Evolutionary conservation across 306 rosid genomes (phyloP).

Genomic region (Gastrolobium villosum): DNA sequence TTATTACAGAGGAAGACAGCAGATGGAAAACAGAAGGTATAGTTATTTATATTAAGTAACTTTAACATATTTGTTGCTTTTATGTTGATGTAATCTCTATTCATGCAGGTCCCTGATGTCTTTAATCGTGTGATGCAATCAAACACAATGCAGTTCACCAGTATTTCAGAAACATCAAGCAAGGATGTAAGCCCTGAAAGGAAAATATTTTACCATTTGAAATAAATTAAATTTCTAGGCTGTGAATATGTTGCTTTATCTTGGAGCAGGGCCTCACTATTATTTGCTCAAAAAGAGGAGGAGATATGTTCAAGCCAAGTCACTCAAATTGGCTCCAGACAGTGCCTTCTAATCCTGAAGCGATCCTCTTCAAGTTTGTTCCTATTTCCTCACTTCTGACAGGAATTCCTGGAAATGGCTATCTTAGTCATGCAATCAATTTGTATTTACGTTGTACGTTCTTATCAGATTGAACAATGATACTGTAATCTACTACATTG

Average conservation of each 20-base stretch:
- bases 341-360: conserved; percentile 92
- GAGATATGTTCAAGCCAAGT: conserved; percentile 75
- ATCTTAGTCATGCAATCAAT: conserved; percentile 97
- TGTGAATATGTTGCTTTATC: conserved; percentile 41
- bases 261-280: conserved; percentile 86
- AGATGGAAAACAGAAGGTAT: conserved; percentile 80
- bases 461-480: conserved; percentile 26
- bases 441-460: conserved; percentile 92
- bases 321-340: conserved; percentile 97
- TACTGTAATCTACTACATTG: conserved; percentile 15
- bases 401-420: conserved; percentile 97
- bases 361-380: conserved; percentile 90
- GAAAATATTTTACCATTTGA: conserved; percentile 44
- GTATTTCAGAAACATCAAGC: conserved; percentile 91
- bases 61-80: conserved; percentile 5
- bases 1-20: conserved; percentile 70
- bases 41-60: conserved; percentile 25
- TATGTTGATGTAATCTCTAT: conserved; percentile 38
- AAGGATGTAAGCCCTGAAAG: conserved; percentile 79
- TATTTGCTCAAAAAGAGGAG: conserved; percentile 90
- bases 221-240: conserved; percentile 31
- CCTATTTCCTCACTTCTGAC: conserved; percentile 93
- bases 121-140: conserved; percentile 88
- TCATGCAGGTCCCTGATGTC: conserved; percentile 85
- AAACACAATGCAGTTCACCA: conserved; percentile 79